Conservation (phyloP, 2,329 filamentous ascomycete genomes). For the Alternaria sp. region DNA sequence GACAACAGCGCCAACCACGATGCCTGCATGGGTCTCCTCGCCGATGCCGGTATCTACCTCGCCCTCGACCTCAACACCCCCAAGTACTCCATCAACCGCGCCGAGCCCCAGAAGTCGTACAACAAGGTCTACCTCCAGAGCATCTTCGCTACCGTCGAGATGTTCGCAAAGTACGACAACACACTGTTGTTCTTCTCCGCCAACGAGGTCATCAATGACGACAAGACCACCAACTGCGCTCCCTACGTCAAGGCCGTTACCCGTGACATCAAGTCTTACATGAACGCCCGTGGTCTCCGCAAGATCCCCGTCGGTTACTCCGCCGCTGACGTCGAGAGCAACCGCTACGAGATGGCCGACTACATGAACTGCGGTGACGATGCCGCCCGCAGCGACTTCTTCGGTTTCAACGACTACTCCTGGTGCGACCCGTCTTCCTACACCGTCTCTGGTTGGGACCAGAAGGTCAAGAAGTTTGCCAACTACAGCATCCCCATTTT, state of each 20-base stretch:
- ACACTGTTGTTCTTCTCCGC: slow-evolving; percentile 84
- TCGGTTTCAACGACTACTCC: slow-evolving; percentile 88
- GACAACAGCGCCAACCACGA: slow-evolving; percentile 86
- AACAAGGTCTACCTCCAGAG: slow-evolving; percentile 85
- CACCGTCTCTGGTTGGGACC: slow-evolving; percentile 76
- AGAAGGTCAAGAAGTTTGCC: slow-evolving; percentile 87
- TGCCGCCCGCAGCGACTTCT: slow-evolving; percentile 85
- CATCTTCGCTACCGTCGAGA: slow-evolving; percentile 87
- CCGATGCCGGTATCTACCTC: slow-evolving; percentile 87
- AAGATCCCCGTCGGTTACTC: slow-evolving; percentile 80
- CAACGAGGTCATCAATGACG: slow-evolving; percentile 78
- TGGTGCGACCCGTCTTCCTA: slow-evolving; percentile 79
- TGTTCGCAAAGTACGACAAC: slow-evolving; percentile 83
- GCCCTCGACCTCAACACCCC: slow-evolving; percentile 93
- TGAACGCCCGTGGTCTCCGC: slow-evolving; percentile 72
- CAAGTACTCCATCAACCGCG: slow-evolving; percentile 84
- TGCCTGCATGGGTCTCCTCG: slow-evolving; percentile 81
- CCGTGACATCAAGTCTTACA: slow-evolving; percentile 81
- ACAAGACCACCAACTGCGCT: slow-evolving; percentile 67
- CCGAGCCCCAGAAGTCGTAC: slow-evolving; percentile 76
- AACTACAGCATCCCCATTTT: slow-evolving; percentile 90
- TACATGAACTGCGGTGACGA: slow-evolving; percentile 95
- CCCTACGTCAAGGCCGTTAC: slow-evolving; percentile 77
- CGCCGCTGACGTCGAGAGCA: slow-evolving; percentile 82
- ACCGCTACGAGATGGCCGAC: slow-evolving; percentile 82